phyloP scores from a whole-genome alignment of 768 basidiomycete genomes.

The Calocera viscosa region DNA sequence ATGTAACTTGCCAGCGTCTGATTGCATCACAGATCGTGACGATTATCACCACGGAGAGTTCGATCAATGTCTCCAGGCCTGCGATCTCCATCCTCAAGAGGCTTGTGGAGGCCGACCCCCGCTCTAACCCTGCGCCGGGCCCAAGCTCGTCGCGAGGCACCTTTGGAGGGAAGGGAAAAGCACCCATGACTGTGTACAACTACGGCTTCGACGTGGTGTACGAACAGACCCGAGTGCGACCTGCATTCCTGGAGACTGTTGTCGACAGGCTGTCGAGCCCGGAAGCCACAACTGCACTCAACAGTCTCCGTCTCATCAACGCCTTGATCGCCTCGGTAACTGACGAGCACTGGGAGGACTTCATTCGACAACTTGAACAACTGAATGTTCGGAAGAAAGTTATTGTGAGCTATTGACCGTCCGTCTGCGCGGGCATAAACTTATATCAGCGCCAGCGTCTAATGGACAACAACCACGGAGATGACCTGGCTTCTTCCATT shows the following conservation, averaged over 20 bases:
- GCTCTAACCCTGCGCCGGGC: constrained; percentile 46
- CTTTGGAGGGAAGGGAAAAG: constrained; percentile 25
- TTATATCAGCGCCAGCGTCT: constrained; percentile 40
- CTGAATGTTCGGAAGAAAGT: constrained; percentile 72
- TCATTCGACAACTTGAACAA: constrained; percentile 59
- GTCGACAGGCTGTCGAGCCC: constrained; percentile 65
- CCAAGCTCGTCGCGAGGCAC: constrained; percentile 42
- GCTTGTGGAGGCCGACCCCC: constrained; percentile 75
- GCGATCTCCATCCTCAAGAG: constrained; percentile 83
- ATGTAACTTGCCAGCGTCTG: neutral
- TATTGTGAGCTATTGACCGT: constrained; percentile 40
- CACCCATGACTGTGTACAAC: constrained; percentile 45
- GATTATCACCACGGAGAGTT: constrained; percentile 60
- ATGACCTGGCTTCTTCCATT: constrained; percentile 71
- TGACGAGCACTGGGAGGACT: constrained; percentile 65
- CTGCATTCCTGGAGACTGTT: constrained; percentile 64
- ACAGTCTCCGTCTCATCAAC: constrained; percentile 86
- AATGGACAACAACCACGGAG: constrained; percentile 69
- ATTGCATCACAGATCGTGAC: constrained; percentile 47
- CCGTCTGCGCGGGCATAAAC: constrained; percentile 12
- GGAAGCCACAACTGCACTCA: constrained; percentile 72
- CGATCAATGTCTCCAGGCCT: constrained; percentile 83
- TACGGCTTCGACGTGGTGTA: constrained; percentile 79
- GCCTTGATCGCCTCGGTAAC: constrained; percentile 69
- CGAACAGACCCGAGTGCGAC: constrained; percentile 65